Evolutionary conservation across 331 rosid genomes (phyloP).

Genomic region (Rhamnella rubrinervis): DNA sequence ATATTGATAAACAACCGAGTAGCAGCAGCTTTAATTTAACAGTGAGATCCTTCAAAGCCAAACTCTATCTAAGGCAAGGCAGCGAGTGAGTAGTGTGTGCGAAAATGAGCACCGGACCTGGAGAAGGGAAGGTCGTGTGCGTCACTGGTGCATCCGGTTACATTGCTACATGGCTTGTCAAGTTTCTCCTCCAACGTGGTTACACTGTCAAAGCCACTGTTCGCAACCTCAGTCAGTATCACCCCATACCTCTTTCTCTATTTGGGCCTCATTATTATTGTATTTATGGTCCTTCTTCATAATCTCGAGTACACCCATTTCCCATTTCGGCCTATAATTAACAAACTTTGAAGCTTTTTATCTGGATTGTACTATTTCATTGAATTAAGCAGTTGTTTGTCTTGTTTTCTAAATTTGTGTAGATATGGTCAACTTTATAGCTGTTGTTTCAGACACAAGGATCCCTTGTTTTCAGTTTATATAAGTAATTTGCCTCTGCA

Average conservation of each 20-base stretch:
- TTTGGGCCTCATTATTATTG: background rate
- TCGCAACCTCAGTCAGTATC: slow-evolving; percentile 61
- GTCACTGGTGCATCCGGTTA: slow-evolving; percentile 89
- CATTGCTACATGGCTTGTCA: slow-evolving; percentile 83
- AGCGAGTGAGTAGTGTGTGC: background rate
- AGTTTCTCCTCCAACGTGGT: slow-evolving; percentile 76
- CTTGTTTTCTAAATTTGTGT: no score
- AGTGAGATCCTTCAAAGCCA: no score
- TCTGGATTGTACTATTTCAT: background rate
- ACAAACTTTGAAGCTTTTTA: background rate
- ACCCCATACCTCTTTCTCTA: background rate
- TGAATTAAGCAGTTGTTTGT: no score
- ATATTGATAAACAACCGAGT: no score
- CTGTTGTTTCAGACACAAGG: no score
- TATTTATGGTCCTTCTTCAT: background rate
- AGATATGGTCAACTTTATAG: no score
- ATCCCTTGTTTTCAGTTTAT: no score
- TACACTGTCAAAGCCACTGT: slow-evolving; percentile 79
- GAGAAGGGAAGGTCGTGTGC: slow-evolving; percentile 57
- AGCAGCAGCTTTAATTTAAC: no score
- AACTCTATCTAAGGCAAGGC: no score
- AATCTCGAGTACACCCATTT: background rate
- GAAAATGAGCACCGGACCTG: slow-evolving; percentile 38
- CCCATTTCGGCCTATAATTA: background rate
- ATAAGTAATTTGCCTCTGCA: no score